These are phyloP conservation scores for Globisporangium ultimum DNA, from an alignment of 352 stramenopile species.

Conservation along the genomic window DNA sequence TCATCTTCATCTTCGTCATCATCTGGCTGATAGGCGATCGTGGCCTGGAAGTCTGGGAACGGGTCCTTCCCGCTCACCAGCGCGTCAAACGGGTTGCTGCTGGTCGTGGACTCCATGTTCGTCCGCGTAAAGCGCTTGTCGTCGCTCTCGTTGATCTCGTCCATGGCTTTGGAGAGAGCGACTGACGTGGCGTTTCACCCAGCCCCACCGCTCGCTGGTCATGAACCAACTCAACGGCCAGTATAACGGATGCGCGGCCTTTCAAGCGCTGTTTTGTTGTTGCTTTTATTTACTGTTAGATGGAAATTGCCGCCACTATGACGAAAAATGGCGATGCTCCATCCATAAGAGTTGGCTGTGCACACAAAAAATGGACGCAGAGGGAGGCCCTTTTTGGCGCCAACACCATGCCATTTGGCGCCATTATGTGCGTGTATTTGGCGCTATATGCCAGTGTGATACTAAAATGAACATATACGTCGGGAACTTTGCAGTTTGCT, in stretches of 20 bases:
- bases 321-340: no score
- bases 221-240: background rate
- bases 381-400: no score
- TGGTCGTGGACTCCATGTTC: background rate
- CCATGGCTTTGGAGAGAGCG: conserved; percentile 3
- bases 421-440: conserved; percentile 19
- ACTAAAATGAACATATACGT: conserved; percentile 15
- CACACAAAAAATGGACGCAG: no score
- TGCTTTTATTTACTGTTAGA: no score
- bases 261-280: no score
- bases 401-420: no score
- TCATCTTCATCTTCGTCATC: conserved; percentile 3
- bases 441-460: conserved; percentile 26
- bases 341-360: no score
- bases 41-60: conserved; percentile 45
- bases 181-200: conserved; percentile 6
- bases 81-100: conserved; percentile 43
- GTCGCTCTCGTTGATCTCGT: conserved; percentile 2
- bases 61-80: conserved; percentile 29
- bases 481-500: conserved; percentile 1
- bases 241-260: no score
- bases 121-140: background rate
- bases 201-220: background rate
- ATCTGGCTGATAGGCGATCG: conserved; percentile 24
- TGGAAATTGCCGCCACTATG: no score